Evolutionary conservation across 352 stramenopile species (phyloP).

Genomic region (Pythium myriotylum): DNA sequence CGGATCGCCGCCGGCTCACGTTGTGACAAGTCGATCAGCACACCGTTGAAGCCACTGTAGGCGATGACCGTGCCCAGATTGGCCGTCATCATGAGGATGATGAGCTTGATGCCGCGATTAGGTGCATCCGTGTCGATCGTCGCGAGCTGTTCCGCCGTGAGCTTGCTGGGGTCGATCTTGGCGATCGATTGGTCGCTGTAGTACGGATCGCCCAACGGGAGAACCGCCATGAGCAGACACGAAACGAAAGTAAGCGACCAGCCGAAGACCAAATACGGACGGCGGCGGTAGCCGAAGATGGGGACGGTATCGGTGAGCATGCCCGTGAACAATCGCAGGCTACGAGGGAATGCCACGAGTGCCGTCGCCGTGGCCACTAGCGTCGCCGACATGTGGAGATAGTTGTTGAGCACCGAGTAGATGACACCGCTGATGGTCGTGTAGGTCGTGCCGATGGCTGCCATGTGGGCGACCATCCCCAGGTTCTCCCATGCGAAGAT

Average conservation of each 20-base stretch:
- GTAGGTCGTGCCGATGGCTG: slow-evolving; percentile 26
- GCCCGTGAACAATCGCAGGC: slow-evolving; percentile 39
- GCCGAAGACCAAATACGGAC: slow-evolving; percentile 42
- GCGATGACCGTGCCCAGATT: slow-evolving; percentile 49
- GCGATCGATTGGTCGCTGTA: slow-evolving; percentile 43
- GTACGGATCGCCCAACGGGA: slow-evolving; percentile 47
- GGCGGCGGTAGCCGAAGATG: slow-evolving; percentile 41
- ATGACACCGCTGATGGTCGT: slow-evolving; percentile 24
- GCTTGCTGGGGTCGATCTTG: slow-evolving; percentile 26
- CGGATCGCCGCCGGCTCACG: slow-evolving; percentile 43
- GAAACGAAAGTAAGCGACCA: slow-evolving; percentile 31
- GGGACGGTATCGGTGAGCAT: slow-evolving; percentile 42
- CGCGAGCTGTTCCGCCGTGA: slow-evolving; percentile 34
- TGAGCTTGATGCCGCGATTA: slow-evolving; percentile 37
- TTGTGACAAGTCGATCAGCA: slow-evolving; percentile 56
- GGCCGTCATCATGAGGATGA: slow-evolving; percentile 53
- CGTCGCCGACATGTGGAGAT: slow-evolving; percentile 15
- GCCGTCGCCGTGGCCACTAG: slow-evolving; percentile 23
- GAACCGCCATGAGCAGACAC: slow-evolving; percentile 34
- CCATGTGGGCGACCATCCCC: slow-evolving; percentile 30
- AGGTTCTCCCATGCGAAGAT: slow-evolving; percentile 30
- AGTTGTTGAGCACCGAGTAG: slow-evolving; percentile 34
- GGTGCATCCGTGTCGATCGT: slow-evolving; percentile 42
- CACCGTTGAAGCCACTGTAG: slow-evolving; percentile 10
- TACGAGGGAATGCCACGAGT: slow-evolving; percentile 30